These are phyloP conservation scores for Collybiopsis luxurians DNA, from an alignment of 768 basidiomycete genomes.

Conservation along the genomic window DNA sequence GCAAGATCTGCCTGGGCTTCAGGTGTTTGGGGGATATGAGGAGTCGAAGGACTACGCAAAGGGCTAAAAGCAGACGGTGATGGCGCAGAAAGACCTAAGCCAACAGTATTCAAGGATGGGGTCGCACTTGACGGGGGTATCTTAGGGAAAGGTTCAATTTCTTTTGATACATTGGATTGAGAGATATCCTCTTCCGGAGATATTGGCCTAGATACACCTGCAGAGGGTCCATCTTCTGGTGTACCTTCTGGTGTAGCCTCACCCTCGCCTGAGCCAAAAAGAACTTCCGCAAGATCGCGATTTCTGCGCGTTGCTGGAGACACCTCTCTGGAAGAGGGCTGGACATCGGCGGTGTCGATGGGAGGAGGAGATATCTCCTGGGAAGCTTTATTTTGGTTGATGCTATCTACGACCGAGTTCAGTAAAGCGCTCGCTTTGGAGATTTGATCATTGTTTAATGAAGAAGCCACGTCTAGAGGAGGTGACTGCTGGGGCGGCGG, in stretches of 20 bases:
- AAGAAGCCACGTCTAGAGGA: slow-evolving; percentile 27
- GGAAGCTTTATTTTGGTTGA: slow-evolving; percentile 29
- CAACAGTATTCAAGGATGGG: not conserved
- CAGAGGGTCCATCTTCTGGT: not conserved
- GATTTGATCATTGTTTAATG: slow-evolving; percentile 39
- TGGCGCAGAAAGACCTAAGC: slow-evolving; percentile 11
- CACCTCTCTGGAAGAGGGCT: slow-evolving; percentile 28
- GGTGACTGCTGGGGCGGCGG: slow-evolving; percentile 46
- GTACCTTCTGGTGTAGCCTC: slow-evolving; percentile 1
- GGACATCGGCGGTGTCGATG: slow-evolving; percentile 12
- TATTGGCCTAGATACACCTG: not conserved
- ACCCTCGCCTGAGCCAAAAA: slow-evolving; percentile 50
- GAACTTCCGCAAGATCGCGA: slow-evolving; percentile 71
- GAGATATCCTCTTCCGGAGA: slow-evolving; percentile 24
- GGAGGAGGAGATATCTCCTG: slow-evolving; percentile 18
- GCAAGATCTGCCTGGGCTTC: slow-evolving; percentile 56
- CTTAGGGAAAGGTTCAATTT: not conserved
- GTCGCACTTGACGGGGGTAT: not conserved
- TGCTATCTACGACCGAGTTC: slow-evolving; percentile 56
- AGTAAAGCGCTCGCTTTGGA: slow-evolving; percentile 65
- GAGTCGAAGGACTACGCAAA: slow-evolving; percentile 40
- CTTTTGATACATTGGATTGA: slow-evolving; percentile 11
- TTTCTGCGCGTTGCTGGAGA: slow-evolving; percentile 61
- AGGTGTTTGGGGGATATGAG: slow-evolving; percentile 39
- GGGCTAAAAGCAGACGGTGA: slow-evolving; percentile 26